Base-by-base conservation (phyloP, 805 yeast species). In the Teunomyces funiuensis region DNA sequence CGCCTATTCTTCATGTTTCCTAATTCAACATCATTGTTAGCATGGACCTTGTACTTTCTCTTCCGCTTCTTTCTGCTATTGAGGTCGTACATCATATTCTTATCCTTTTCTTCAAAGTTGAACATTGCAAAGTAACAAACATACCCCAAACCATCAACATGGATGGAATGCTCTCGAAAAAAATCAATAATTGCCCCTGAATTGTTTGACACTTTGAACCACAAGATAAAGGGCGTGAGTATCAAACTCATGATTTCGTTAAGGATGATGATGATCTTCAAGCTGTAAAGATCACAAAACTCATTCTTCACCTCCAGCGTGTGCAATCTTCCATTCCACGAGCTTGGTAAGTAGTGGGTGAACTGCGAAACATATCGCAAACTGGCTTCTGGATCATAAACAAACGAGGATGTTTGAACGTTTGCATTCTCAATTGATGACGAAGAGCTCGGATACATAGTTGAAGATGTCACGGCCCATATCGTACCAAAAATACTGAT, bases 51-150 rank as follows among this genome's bases (percentile, higher is more conserved):
- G 40, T 45, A 40, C 49, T 46, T 37, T 36, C 36, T 43, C 44
- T 28, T 40, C 37, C 41, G 50, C 42, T 43, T 51, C 45, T 39
- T 45, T 37, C 25, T 47, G 44, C 51, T 61, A 44, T 51, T 60
- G 50, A 49, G 47, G 40, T 57, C 63, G 45, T 44, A 42, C 71
- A 67, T 65, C 74, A 65, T 74, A 47, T 69, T 68, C 45, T 69
- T 65, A 42, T 71, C 76, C 45, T 75, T 73, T 48, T 79, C 79
- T 46, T 83, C 89, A 47, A 85, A 80, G 50, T 88, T 84, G 64
- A 93, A 93, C 82, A 88, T 87, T 2, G 98, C 98, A 72, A 83
- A 88, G 22, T 88, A 83, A 57, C 98, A 91, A 28, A 93, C 96
- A 55, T 90, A 85, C 0, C 99, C 99, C 29, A 93, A 69, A 0